Percentiles rank a stretch among this genome's conserved stretches.
Conservation (phyloP, 2,329 filamentous ascomycete genomes). For the Verticillium zaregamsianum region DNA sequence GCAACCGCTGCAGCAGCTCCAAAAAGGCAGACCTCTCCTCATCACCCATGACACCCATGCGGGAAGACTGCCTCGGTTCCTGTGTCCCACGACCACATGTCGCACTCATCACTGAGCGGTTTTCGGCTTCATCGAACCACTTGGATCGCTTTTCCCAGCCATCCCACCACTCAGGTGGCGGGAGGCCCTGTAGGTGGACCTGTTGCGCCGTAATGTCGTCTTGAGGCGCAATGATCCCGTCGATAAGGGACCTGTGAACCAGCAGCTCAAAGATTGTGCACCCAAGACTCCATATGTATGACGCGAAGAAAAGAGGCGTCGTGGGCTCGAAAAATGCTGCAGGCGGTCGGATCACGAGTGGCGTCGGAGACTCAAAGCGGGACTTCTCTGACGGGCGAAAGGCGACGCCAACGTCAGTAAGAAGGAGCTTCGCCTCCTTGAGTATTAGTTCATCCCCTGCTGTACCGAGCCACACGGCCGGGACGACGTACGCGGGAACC, state of each 20-base stretch:
- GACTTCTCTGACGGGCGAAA: conserved; percentile 21
- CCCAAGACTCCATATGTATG: conserved; percentile 26
- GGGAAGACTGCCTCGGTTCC: conserved; percentile 6
- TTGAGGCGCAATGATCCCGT: conserved; percentile 19
- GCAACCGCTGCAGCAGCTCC: conserved; percentile 16
- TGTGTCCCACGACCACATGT: conserved; percentile 14
- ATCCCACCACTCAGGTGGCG: conserved; percentile 23
- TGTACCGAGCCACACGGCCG: conserved; percentile 29
- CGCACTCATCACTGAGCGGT: conserved; percentile 7
- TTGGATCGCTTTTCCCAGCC: conserved; percentile 17
- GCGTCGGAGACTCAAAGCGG: conserved; percentile 21
- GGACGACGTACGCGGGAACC: conserved; percentile 23
- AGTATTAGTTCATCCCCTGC: conserved; percentile 23
- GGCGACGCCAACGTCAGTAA: conserved; percentile 30
- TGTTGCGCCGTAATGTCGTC: conserved; percentile 24
- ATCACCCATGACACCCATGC: conserved; percentile 7
- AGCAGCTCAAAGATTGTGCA: conserved; percentile 24
- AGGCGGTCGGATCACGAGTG: conserved; percentile 24
- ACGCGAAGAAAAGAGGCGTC: conserved; percentile 21
- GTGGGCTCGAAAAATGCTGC: conserved; percentile 29
- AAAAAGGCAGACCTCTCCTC: conserved; percentile 12
- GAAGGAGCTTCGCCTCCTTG: conserved; percentile 14
- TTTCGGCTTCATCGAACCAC: conserved; percentile 10
- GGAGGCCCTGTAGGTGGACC: conserved; percentile 22
- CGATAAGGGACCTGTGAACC: conserved; percentile 21